Conservation (phyloP, 1,284 basidiomycete species). For the Austropuccinia psidii region DNA sequence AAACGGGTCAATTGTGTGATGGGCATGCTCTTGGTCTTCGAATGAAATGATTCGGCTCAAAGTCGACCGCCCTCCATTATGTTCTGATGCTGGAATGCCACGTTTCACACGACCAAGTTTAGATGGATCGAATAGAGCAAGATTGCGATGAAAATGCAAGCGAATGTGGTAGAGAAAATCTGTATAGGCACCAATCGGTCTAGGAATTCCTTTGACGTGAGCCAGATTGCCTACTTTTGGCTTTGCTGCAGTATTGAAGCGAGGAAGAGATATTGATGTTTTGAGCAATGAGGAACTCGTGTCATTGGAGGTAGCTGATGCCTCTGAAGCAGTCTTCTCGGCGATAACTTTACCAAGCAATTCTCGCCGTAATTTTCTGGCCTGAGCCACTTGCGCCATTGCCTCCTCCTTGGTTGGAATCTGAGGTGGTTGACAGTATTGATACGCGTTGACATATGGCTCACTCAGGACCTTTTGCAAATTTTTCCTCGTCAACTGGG, state of each 20-base stretch:
- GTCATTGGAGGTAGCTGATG: not conserved
- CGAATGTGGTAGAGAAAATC: slow-evolving; percentile 32
- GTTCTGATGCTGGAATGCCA: not conserved
- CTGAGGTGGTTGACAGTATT: slow-evolving; percentile 32
- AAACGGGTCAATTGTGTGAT: too few species aligned
- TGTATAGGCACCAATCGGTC: slow-evolving; percentile 25
- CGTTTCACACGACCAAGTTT: slow-evolving; percentile 13
- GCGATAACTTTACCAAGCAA: not conserved
- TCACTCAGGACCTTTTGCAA: slow-evolving; percentile 33
- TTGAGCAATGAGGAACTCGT: not conserved
- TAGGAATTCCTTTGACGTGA: slow-evolving; percentile 21
- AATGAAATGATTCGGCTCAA: too few species aligned
- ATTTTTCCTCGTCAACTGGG: slow-evolving; percentile 27
- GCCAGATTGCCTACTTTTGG: slow-evolving; percentile 22
- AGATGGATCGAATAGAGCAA: slow-evolving; percentile 23
- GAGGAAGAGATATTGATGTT: slow-evolving; percentile 10
- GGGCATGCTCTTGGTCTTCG: too few species aligned
- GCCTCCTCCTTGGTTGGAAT: slow-evolving; percentile 36
- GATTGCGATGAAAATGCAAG: slow-evolving; percentile 35
- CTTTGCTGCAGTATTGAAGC: not conserved
- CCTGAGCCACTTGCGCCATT: not conserved
- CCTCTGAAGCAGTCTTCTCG: not conserved
- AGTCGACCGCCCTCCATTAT: too few species aligned
- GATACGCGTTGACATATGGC: slow-evolving; percentile 22
- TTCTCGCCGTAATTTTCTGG: slow-evolving; percentile 15